These are phyloP conservation scores for Metschnikowia kofuensis DNA, from an alignment of 805 yeast genomes.

Conservation along the genomic window DNA sequence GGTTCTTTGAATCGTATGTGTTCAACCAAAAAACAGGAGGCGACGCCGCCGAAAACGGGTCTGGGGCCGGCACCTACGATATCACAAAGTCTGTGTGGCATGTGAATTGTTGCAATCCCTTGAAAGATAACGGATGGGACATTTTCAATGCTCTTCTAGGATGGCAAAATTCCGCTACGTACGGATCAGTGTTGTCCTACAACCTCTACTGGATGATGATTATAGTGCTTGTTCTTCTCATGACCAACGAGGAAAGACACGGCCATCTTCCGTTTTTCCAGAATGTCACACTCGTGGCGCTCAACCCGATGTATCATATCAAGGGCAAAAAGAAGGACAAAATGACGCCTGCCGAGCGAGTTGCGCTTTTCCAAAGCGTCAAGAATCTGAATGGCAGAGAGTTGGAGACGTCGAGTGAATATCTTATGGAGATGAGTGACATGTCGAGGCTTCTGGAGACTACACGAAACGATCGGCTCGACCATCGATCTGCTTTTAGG, in stretches of 20 bases:
- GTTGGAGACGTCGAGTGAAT: slow-evolving; percentile 5
- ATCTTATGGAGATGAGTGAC: slow-evolving; percentile 2
- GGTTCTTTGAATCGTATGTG: slow-evolving; percentile 76
- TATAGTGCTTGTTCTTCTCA: slow-evolving; percentile 50
- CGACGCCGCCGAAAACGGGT: slow-evolving; percentile 89
- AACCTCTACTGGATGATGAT: slow-evolving; percentile 82
- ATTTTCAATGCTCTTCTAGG: slow-evolving; percentile 91
- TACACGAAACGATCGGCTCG: too few relatives aligned
- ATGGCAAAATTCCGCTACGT: slow-evolving; percentile 96
- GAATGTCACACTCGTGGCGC: slow-evolving; percentile 38
- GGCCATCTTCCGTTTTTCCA: slow-evolving; percentile 73
- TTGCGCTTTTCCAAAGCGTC: slow-evolving; percentile 45
- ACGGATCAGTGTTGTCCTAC: slow-evolving; percentile 87
- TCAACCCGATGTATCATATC: slow-evolving; percentile 73
- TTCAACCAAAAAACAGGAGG: slow-evolving; percentile 78
- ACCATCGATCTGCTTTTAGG: too few relatives aligned
- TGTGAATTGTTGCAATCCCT: slow-evolving; percentile 96
- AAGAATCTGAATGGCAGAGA: slow-evolving; percentile 16
- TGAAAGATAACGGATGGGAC: slow-evolving; percentile 90
- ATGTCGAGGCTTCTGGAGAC: background rate
- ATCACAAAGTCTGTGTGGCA: slow-evolving; percentile 83
- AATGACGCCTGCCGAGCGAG: slow-evolving; percentile 50
- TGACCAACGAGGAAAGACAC: slow-evolving; percentile 79
- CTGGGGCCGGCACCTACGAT: slow-evolving; percentile 94
- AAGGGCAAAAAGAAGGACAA: slow-evolving; percentile 66